phyloP scores from a whole-genome alignment of 257 asterid genomes.

The Solanum pennellii region DNA sequence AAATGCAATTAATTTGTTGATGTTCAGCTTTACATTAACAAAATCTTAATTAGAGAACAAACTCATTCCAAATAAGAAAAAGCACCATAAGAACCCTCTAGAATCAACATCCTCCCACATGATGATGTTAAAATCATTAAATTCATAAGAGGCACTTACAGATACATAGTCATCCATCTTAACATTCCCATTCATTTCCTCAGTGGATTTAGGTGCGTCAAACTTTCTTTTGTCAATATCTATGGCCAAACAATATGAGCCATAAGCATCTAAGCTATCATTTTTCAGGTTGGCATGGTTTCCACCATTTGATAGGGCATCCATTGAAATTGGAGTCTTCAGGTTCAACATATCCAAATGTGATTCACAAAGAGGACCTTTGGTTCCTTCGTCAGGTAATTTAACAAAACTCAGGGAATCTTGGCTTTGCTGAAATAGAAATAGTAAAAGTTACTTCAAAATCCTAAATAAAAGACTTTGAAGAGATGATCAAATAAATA shows the following conservation, averaged over 20 bases:
- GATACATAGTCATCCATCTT: conserved; percentile 48
- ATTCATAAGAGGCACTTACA: conserved; percentile 30
- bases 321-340: conserved; percentile 33
- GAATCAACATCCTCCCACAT: not conserved
- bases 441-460: not conserved
- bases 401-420: conserved; percentile 1
- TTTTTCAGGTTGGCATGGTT: conserved; percentile 25
- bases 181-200: conserved; percentile 27
- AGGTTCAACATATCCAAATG: not conserved
- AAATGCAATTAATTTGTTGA: conserved; percentile 6
- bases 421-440: conserved; percentile 14
- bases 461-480: not conserved
- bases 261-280: conserved; percentile 31
- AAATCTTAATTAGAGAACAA: not conserved
- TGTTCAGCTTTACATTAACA: conserved; percentile 1
- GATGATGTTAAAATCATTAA: not conserved
- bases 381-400: conserved; percentile 4
- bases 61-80: not conserved
- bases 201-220: conserved; percentile 30
- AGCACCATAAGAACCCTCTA: not conserved
- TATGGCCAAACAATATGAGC: conserved; percentile 24
- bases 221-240: conserved; percentile 65
- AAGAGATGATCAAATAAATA: not conserved
- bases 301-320: conserved; percentile 27
- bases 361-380: conserved; percentile 4